Conservation (phyloP, 495 filamentous ascomycete genomes). For the Penicillium soppii region DNA sequence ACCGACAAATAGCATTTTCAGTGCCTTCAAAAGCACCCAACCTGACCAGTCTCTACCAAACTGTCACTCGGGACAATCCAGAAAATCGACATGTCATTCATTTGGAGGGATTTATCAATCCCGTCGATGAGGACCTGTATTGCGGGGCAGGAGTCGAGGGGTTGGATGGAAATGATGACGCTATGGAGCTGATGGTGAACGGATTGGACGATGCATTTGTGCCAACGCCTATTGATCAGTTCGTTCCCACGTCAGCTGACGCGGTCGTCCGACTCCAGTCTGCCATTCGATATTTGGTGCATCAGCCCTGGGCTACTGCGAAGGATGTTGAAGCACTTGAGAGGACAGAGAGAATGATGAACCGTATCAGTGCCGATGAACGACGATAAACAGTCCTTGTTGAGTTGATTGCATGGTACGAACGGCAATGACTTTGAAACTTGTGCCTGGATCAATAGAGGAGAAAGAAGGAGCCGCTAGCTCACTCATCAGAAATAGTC, state of each 20-base stretch:
- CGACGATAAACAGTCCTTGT: background rate
- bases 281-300: slow-evolving; percentile 2
- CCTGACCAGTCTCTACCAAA: background rate
- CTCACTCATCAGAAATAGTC: too few species aligned
- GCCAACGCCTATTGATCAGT: background rate
- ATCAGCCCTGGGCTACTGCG: background rate
- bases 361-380: background rate
- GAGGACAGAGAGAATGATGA: background rate
- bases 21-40: slow-evolving; percentile 1
- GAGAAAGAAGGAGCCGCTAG: too few species aligned
- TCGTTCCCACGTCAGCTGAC: background rate
- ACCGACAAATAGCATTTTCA: background rate
- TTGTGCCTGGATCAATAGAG: too few species aligned
- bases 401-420: too few species aligned
- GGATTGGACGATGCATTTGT: slow-evolving; percentile 5
- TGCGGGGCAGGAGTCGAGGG: too few species aligned
- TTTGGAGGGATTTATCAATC: slow-evolving; percentile 2
- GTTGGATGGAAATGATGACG: too few species aligned
- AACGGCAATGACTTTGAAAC: too few species aligned
- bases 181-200: background rate
- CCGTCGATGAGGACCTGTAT: background rate
- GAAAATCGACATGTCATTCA: background rate
- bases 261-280: slow-evolving; percentile 1
- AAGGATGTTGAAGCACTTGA: background rate
- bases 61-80: background rate